These are phyloP conservation scores for Salix koriyanagi DNA, from an alignment of 345 rosid species.

Conservation along the genomic window DNA sequence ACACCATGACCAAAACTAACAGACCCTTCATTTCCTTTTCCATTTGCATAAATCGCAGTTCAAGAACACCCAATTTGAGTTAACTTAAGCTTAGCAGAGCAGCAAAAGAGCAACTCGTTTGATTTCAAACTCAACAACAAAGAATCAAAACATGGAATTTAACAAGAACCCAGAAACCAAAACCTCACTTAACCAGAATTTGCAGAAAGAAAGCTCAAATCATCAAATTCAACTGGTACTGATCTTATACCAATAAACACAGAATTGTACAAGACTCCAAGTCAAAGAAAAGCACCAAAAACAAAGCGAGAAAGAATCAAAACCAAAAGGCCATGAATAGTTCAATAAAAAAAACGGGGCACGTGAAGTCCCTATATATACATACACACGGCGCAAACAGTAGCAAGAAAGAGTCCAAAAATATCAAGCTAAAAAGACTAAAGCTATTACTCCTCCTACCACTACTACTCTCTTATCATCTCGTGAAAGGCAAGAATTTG, in stretches of 20 bases:
- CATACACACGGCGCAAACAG: not conserved
- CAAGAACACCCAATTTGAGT: not conserved
- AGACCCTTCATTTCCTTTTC: conserved; percentile 28
- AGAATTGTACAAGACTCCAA: not conserved
- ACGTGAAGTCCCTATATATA: conserved; percentile 24
- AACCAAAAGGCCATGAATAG: not conserved
- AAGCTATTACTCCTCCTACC: not conserved
- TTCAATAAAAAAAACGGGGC: not conserved
- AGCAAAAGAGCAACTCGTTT: not conserved
- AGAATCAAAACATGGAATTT: conserved; percentile 3
- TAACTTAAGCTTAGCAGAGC: not conserved
- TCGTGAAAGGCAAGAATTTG: conserved; percentile 37
- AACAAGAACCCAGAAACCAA: conserved; percentile 19
- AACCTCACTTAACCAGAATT: not conserved
- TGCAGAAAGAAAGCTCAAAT: not conserved
- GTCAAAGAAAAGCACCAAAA: not conserved
- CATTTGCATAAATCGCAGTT: too few species aligned
- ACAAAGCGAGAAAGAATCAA: not conserved
- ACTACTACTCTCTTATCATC: not conserved
- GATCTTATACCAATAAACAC: not conserved
- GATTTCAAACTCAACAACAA: not conserved
- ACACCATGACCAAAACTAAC: conserved; percentile 14
- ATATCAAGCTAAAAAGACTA: not conserved
- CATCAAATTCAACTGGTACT: not conserved
- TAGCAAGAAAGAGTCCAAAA: not conserved